phyloP scores from a whole-genome alignment of 768 basidiomycete genomes.

The Hericium erinaceus region DNA sequence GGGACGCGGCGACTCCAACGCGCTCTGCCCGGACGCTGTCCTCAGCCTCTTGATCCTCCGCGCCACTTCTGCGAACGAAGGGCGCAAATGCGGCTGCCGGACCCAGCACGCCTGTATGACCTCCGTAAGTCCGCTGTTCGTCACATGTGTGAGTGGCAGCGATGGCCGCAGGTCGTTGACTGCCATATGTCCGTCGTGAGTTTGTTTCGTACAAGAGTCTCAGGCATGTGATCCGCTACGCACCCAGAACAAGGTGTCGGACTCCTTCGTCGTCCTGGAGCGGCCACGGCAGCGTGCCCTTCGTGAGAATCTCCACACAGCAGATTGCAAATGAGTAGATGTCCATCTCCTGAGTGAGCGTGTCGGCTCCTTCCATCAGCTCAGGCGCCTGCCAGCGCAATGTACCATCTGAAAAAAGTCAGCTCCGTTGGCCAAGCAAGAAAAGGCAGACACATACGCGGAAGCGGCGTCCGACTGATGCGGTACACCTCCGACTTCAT shows the following conservation, averaged over 20 bases:
- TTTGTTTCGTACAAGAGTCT: no score
- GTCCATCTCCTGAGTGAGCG: slow-evolving; percentile 47
- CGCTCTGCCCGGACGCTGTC: slow-evolving; percentile 25
- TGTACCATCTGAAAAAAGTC: slow-evolving; percentile 31
- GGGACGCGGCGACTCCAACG: slow-evolving; percentile 24
- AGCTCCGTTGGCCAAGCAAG: slow-evolving; percentile 1
- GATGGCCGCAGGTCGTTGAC: slow-evolving; percentile 17
- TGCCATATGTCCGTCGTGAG: not conserved
- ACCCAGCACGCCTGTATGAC: slow-evolving; percentile 52
- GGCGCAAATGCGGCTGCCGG: slow-evolving; percentile 39
- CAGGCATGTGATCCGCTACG: not conserved
- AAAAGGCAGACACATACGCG: slow-evolving; percentile 19
- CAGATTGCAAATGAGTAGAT: slow-evolving; percentile 63
- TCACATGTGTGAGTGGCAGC: slow-evolving; percentile 31
- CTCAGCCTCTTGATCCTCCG: slow-evolving; percentile 36
- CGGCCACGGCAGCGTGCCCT: slow-evolving; percentile 55
- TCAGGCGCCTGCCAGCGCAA: slow-evolving; percentile 70
- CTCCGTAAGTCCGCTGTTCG: slow-evolving; percentile 27
- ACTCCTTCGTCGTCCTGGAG: slow-evolving; percentile 42
- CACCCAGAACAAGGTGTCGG: slow-evolving; percentile 41
- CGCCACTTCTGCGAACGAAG: slow-evolving; percentile 42
- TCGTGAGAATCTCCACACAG: slow-evolving; percentile 53
- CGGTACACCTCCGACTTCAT: slow-evolving; percentile 65
- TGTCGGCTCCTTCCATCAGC: slow-evolving; percentile 38
- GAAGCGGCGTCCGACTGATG: slow-evolving; percentile 37